Base-by-base conservation (phyloP, 129 eudicot genomes). In the Lactuca saligna region DNA sequence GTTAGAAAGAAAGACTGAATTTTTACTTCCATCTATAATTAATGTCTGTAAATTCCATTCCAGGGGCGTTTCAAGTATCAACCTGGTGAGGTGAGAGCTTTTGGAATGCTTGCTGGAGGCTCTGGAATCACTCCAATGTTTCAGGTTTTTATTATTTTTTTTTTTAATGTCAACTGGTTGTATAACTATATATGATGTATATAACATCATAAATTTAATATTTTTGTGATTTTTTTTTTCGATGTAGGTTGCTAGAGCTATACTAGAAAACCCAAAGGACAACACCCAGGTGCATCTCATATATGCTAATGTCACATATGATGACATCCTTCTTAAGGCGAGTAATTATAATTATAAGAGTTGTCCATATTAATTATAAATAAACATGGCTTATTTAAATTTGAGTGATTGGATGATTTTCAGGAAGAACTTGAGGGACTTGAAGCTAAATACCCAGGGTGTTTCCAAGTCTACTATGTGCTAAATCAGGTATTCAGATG, bases 41-140 rank as follows among this genome's bases (percentile, higher is more conserved):
- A 46, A 4, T 31, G 13, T 51, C 17, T 72, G 3, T 46, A 46
- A 35, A 5, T 66, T 25, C 29, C 2, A 61, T 42, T 77, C 14
- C 53, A 88, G 95, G 95, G 95, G 3, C 85, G 88, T 38, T 90
- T 93, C 70, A 93, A 46, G 91, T 93, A 93, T 79, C 92, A 85
- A 78, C 92, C 95, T 65, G 84, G 86, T 9, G 85, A 93, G 79
- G 98, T 89, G 54, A 83, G 88, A 76, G 97, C 95, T 35, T 93
- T 93, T 35, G 98, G 98, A 68, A 93, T 93, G 98, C 80, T 93
- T 82, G 96, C 98, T 75, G 98, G 98, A 11, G 98, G 98, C 4
- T 86, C 98, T 32, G 98, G 98, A 61, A 93, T 93, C 71, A 93
- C 98, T 17, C 98, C 98, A 60, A 93, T 93, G 96, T 93, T 89